Evolutionary conservation across 352 stramenopile species (phyloP), one percentile per base, ranked within the genome.

Genomic region (Pythium rishiriense): DNA sequence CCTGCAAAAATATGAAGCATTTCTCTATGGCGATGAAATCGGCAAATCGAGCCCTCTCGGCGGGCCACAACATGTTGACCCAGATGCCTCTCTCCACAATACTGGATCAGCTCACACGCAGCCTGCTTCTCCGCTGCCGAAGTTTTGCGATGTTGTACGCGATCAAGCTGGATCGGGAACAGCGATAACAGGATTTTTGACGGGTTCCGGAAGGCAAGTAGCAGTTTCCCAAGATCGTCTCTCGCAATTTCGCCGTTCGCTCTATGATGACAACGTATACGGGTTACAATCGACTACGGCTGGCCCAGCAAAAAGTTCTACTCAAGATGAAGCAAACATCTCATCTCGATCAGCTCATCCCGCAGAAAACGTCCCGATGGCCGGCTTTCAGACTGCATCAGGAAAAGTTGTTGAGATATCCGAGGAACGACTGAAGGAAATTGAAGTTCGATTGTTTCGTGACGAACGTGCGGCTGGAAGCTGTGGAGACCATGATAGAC

Each of bases 391-490:
- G 21, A 65, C 58, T 19, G 58, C 58, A 24, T 65, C 48, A 8
- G 58, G 58, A 10, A 35, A 39, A 33, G 22, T 4, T 42, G 47
- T 64, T 14, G 19, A 19, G 1, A 58, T 65, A 15, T 33, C 48
- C 8, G 58, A 65, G 37, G 58, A 65, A 12, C 58, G 58, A 10
- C 28, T 65, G 9, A 58, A 53, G 29, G 58, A 57, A 29, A 53
- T 58, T 8, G 48, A 58, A 17, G 24, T 25, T 25, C 37, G 47
- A 10, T 19, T 65, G n/a, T 65, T 65, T 33, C 21, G 25, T 37
- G 49, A 63, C 41, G 33, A 41, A 17, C 4, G 24, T 9, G 5
- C 33, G 21, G 35, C 12, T 47, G 51, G 26, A 26, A 25, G 41
- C 17, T 26, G 7, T 24, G 19, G 25, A 17, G 2, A 14, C 17